Conservation (phyloP, 1,284 basidiomycete species). For the Ustilago tritici region DNA sequence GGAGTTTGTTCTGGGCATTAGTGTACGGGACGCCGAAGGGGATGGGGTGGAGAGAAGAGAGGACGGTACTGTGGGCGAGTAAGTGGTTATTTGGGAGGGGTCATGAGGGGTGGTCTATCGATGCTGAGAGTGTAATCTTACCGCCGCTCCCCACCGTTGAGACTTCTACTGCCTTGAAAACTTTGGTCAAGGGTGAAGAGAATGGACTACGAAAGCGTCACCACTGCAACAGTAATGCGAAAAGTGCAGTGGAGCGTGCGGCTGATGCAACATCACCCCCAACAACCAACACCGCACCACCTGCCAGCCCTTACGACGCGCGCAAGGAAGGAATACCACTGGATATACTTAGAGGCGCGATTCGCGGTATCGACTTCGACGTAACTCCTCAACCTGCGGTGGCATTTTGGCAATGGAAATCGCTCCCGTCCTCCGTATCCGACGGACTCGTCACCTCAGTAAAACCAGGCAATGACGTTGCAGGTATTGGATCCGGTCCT, state of each 20-base stretch:
- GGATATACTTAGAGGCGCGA: constrained; percentile 19
- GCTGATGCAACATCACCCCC: constrained; percentile 13
- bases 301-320: constrained; percentile 12
- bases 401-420: constrained; percentile 44
- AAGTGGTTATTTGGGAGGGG: constrained; percentile 28
- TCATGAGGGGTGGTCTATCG: constrained; percentile 42
- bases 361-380: constrained; percentile 9
- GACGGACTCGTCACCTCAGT: constrained; percentile 25
- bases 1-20: constrained; percentile 36
- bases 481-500: constrained; percentile 27
- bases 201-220: neutral
- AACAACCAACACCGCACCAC: constrained; percentile 4
- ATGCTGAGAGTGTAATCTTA: constrained; percentile 31
- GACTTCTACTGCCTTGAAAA: neutral
- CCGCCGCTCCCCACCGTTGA: constrained; percentile 19
- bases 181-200: neutral
- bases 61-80: constrained; percentile 24
- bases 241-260: constrained; percentile 7
- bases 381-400: constrained; percentile 12
- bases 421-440: constrained; percentile 18
- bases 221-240: neutral
- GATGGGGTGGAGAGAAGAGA: constrained; percentile 27
- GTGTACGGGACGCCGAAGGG: constrained; percentile 29
- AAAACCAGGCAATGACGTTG: constrained; percentile 31
- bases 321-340: constrained; percentile 6